phyloP scores from a whole-genome alignment of 78 protist species.

The Dictyostelium capitatum region DNA sequence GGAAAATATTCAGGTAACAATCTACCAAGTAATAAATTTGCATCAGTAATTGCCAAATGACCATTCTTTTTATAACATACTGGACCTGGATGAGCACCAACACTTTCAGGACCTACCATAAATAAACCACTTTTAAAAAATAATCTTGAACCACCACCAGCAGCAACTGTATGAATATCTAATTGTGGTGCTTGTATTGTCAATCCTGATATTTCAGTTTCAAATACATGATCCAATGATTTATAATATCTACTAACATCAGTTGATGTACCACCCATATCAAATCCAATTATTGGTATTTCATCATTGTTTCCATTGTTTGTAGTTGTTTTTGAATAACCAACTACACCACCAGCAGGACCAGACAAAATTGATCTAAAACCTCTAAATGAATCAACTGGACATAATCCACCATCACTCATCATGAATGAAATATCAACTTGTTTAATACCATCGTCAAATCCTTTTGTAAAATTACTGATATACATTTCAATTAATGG shows the following conservation, averaged over 20 bases:
- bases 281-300: conserved; percentile 94
- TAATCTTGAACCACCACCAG: conserved; percentile 97
- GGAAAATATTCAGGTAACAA: conserved; percentile 93
- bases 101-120: conserved; percentile 96
- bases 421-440: conserved; percentile 94
- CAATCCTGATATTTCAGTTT: conserved; percentile 93
- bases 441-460: conserved; percentile 63
- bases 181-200: conserved; percentile 96
- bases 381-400: conserved; percentile 89
- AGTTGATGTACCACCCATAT: conserved; percentile 99
- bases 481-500: conserved; percentile 90
- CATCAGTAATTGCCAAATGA: conserved; percentile 94
- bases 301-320: conserved; percentile 4
- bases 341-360: conserved; percentile 97
- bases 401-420: conserved; percentile 97
- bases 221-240: conserved; percentile 91
- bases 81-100: conserved; percentile 93
- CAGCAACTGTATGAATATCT: conserved; percentile 97
- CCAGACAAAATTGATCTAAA: conserved; percentile 96
- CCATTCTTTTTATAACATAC: conserved; percentile 97
- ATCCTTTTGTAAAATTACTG: conserved; percentile 85
- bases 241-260: conserved; percentile 93
- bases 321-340: conserved; percentile 90
- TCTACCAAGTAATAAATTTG: conserved; percentile 94
- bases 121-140: conserved; percentile 88